Evolutionary conservation across 805 yeast species (phyloP).

Genomic region (Nakazawaea pomicola): DNA sequence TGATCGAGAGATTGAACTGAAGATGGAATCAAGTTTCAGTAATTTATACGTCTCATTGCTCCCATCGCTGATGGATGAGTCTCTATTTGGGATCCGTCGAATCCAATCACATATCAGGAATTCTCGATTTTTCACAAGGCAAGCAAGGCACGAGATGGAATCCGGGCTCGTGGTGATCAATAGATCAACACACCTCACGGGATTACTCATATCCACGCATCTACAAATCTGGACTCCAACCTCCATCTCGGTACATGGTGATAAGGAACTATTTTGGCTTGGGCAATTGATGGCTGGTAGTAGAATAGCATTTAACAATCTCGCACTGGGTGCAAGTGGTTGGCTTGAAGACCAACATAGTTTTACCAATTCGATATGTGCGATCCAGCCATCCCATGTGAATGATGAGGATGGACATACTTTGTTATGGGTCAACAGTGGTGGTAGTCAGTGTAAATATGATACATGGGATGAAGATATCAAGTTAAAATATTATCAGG

Average conservation of each 20-base stretch:
- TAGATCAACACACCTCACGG: slow-evolving; percentile 42
- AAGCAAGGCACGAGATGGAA: slow-evolving; percentile 42
- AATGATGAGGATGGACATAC: slow-evolving; percentile 38
- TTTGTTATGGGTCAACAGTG: slow-evolving; percentile 69
- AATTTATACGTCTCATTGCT: slow-evolving; percentile 40
- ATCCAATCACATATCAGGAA: no score
- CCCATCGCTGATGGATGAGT: slow-evolving; percentile 37
- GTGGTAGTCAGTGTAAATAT: slow-evolving; percentile 54
- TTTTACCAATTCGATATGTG: slow-evolving; percentile 1
- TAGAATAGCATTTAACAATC: slow-evolving; percentile 41
- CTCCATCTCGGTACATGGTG: slow-evolving; percentile 65
- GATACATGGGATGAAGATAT: slow-evolving; percentile 29
- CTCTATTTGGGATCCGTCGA: no score
- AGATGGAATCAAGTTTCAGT: slow-evolving; percentile 22
- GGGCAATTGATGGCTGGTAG: slow-evolving; percentile 57
- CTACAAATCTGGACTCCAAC: slow-evolving; percentile 39
- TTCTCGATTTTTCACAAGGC: slow-evolving; percentile 38
- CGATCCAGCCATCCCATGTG: slow-evolving; percentile 58
- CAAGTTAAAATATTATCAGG: slow-evolving; percentile 30
- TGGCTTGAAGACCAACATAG: slow-evolving; percentile 16
- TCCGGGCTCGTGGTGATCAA: slow-evolving; percentile 45
- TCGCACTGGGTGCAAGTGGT: slow-evolving; percentile 56
- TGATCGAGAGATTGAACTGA: slow-evolving; percentile 36
- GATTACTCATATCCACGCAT: slow-evolving; percentile 38
- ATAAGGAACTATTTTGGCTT: slow-evolving; percentile 74